These are phyloP conservation scores for Paramarasmius palmivorus DNA, from an alignment of 1,284 basidiomycete genomes.

Conservation along the genomic window DNA sequence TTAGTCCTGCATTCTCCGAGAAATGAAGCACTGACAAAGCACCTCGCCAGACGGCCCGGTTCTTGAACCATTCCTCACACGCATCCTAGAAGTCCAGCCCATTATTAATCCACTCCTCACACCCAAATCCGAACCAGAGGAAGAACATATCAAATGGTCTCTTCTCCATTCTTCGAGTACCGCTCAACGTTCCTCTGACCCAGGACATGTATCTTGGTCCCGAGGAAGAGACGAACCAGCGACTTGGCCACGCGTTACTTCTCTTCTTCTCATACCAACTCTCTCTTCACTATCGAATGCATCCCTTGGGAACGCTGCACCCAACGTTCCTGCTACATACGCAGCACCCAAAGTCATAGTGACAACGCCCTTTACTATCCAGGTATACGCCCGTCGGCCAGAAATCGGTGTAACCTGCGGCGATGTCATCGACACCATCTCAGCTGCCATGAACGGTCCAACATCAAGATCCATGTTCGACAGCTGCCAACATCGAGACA, in stretches of 20 bases:
- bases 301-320: constrained; percentile 20
- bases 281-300: neutral
- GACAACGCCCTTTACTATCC: constrained; percentile 60
- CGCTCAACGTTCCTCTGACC: constrained; percentile 63
- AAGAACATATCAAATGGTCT: constrained; percentile 66
- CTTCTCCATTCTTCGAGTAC: constrained; percentile 66
- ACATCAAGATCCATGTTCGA: constrained; percentile 54
- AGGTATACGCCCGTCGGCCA: constrained; percentile 48
- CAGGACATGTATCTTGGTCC: constrained; percentile 61
- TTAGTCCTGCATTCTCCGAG: neutral
- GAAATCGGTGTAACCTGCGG: constrained; percentile 69
- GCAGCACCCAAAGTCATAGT: constrained; percentile 38
- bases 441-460: constrained; percentile 48
- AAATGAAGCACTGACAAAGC: neutral
- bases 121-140: constrained; percentile 42
- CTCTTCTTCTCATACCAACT: constrained; percentile 37
- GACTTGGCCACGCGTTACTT: constrained; percentile 65
- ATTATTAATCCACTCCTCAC: constrained; percentile 62
- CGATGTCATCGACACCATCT: constrained; percentile 64
- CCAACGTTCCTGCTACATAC: neutral
- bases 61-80: constrained; percentile 58
- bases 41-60: constrained; percentile 63
- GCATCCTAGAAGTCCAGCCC: constrained; percentile 46
- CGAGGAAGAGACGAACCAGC: constrained; percentile 70
- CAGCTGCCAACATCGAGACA: constrained; percentile 24